Percentiles rank a stretch among this genome's conserved stretches.
phyloP scores from a whole-genome alignment of 202 grass and related monocot genomes.

The Setaria italica region DNA sequence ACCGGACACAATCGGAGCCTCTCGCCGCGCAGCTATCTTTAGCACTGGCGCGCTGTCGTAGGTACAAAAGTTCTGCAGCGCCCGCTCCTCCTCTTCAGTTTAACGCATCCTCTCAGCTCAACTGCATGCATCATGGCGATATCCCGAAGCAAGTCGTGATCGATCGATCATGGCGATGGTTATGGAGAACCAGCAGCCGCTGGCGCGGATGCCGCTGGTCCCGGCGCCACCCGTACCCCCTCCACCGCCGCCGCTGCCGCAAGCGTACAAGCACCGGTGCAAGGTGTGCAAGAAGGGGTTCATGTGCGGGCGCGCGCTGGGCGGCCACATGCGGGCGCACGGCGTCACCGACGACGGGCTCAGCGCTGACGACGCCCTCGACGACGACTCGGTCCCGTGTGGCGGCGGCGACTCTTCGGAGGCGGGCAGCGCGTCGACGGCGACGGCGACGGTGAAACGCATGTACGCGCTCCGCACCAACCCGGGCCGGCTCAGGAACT shows the following conservation, averaged over 20 bases:
- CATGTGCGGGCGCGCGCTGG: constrained; percentile 70
- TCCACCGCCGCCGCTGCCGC: background rate
- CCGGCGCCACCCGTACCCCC: constrained; percentile 1
- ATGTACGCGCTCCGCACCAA: constrained; percentile 73
- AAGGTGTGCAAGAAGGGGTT: constrained; percentile 74
- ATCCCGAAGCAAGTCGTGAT: constrained; percentile 40
- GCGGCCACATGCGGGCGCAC: constrained; percentile 85
- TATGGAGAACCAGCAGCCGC: constrained; percentile 46
- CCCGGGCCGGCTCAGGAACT: constrained; percentile 49
- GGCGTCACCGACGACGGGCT: constrained; percentile 49
- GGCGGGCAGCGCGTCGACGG: background rate
- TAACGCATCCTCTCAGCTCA: background rate
- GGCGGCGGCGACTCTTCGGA: constrained; percentile 28
- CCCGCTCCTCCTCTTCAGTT: background rate
- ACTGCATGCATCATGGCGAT: constrained; percentile 37
- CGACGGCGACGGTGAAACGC: constrained; percentile 25
- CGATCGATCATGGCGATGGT: constrained; percentile 47
- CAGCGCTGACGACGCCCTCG: constrained; percentile 23
- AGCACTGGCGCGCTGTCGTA: constrained; percentile 2
- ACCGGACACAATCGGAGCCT: background rate
- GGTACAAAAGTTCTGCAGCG: constrained; percentile 19
- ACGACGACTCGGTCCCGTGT: background rate
- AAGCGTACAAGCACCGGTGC: constrained; percentile 53
- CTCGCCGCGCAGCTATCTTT: constrained; percentile 49
- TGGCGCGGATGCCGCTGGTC: constrained; percentile 18